Evolutionary conservation across 2,329 filamentous ascomycete species (phyloP).

Genomic region (Diaporthe sp.): DNA sequence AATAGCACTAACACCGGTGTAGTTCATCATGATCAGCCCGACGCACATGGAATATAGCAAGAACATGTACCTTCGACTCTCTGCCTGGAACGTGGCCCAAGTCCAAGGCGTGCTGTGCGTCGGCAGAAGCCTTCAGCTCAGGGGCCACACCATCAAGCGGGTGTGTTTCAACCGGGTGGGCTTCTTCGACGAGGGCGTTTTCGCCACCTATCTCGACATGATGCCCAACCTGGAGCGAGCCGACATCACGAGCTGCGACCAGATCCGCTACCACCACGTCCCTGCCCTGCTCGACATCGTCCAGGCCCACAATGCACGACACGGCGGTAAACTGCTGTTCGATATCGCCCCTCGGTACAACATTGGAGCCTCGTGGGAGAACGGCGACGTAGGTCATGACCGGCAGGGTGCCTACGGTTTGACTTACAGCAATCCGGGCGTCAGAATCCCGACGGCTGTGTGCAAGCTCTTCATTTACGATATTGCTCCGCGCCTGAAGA

Average conservation of each 20-base stretch:
- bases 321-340: neutral
- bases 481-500: constrained; percentile 29
- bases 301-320: neutral
- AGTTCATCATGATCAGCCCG: constrained; percentile 30
- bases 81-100: neutral
- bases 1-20: neutral
- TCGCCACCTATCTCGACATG: constrained; percentile 22
- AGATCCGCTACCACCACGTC: constrained; percentile 26
- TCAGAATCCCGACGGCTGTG: constrained; percentile 34
- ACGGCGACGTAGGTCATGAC: neutral
- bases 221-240: constrained; percentile 34
- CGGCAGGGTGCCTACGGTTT: constrained; percentile 38
- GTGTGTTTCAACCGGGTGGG: constrained; percentile 28
- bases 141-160: neutral
- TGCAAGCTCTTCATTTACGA: constrained; percentile 29
- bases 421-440: constrained; percentile 25
- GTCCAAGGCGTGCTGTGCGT: constrained; percentile 4
- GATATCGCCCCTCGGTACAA: constrained; percentile 35
- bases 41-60: constrained; percentile 1
- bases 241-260: constrained; percentile 35
- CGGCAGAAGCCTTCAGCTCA: constrained; percentile 13
- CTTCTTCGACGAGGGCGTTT: constrained; percentile 25
- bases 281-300: constrained; percentile 26
- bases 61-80: neutral
- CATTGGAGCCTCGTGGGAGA: constrained; percentile 12